Percentiles rank a stretch among this genome's conserved stretches.
These are phyloP conservation scores for Colletotrichum karsti DNA, from an alignment of 2,329 filamentous ascomycete genomes.

Conservation along the genomic window DNA sequence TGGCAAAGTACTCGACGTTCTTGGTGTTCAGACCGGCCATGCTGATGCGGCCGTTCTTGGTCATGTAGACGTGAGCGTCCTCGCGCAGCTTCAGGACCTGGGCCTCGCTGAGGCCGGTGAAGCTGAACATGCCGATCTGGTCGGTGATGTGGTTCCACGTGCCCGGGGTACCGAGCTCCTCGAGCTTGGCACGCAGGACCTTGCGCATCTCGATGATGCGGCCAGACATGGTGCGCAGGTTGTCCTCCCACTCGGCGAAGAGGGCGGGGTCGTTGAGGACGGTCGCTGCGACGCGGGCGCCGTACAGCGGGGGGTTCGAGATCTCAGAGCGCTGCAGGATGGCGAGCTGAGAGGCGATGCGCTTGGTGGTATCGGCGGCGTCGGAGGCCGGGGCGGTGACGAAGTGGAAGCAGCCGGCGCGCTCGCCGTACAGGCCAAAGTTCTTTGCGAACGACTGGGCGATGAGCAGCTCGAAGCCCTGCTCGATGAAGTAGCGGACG, in stretches of 20 bases:
- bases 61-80: slow-evolving; percentile 86
- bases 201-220: slow-evolving; percentile 93
- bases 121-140: slow-evolving; percentile 99
- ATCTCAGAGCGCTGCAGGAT: slow-evolving; percentile 98
- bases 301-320: slow-evolving; percentile 94
- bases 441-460: slow-evolving; percentile 98
- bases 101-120: slow-evolving; percentile 79
- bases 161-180: slow-evolving; percentile 85
- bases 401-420: slow-evolving; percentile 95
- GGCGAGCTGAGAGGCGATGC: slow-evolving; percentile 88
- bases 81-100: slow-evolving; percentile 77
- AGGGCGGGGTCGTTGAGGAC: slow-evolving; percentile 85
- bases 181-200: slow-evolving; percentile 79
- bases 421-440: slow-evolving; percentile 96
- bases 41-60: slow-evolving; percentile 97
- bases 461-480: slow-evolving; percentile 88
- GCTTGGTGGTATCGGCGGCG: slow-evolving; percentile 64
- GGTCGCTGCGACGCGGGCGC: slow-evolving; percentile 85
- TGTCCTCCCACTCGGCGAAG: slow-evolving; percentile 91
- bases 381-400: slow-evolving; percentile 78
- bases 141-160: slow-evolving; percentile 97
- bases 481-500: slow-evolving; percentile 92
- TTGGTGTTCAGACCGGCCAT: slow-evolving; percentile 97
- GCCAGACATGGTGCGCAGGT: slow-evolving; percentile 92
- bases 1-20: slow-evolving; percentile 93